Percentiles rank a stretch among this genome's conserved stretches.
These are phyloP conservation scores for Acer campestre DNA, from an alignment of 345 rosid genomes.

Conservation along the genomic window DNA sequence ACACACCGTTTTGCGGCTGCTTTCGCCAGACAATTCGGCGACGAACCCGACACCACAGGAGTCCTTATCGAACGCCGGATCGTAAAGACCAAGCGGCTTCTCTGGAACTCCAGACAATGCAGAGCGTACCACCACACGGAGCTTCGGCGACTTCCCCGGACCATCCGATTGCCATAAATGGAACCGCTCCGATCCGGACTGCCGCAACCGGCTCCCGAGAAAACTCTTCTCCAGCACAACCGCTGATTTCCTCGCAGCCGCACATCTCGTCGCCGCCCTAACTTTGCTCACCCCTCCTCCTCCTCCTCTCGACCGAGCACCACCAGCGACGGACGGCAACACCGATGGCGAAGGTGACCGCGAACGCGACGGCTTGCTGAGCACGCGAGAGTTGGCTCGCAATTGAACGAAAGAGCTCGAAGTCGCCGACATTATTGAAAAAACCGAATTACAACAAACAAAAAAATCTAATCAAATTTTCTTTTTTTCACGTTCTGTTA, in stretches of 20 bases:
- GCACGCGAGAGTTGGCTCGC: slow-evolving; percentile 25
- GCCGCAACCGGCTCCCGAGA: slow-evolving; percentile 52
- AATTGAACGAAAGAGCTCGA: slow-evolving; percentile 47
- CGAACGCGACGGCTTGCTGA: slow-evolving; percentile 27
- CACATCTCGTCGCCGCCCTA: slow-evolving; percentile 36
- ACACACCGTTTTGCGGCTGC: slow-evolving; percentile 85
- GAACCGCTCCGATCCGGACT: slow-evolving; percentile 55
- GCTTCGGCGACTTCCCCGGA: slow-evolving; percentile 72
- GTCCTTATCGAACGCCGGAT: slow-evolving; percentile 91
- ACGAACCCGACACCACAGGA: slow-evolving; percentile 99
- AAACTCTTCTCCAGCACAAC: slow-evolving; percentile 41
- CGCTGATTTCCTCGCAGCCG: slow-evolving; percentile 29
- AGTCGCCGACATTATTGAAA: slow-evolving; percentile 53
- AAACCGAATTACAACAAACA: background rate
- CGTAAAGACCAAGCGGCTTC: slow-evolving; percentile 95
- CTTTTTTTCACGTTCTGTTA: background rate
- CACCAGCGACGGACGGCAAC: slow-evolving; percentile 22
- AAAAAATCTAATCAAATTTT: background rate
- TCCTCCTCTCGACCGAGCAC: slow-evolving; percentile 28
- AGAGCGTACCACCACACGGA: slow-evolving; percentile 63
- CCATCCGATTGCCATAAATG: slow-evolving; percentile 83
- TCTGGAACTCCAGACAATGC: slow-evolving; percentile 86
- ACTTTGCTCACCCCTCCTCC: slow-evolving; percentile 25
- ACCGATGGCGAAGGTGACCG: slow-evolving; percentile 25
- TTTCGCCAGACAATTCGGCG: slow-evolving; percentile 86